These are phyloP conservation scores for Phlebopus sp. DNA, from an alignment of 1,284 basidiomycete genomes.

Conservation along the genomic window DNA sequence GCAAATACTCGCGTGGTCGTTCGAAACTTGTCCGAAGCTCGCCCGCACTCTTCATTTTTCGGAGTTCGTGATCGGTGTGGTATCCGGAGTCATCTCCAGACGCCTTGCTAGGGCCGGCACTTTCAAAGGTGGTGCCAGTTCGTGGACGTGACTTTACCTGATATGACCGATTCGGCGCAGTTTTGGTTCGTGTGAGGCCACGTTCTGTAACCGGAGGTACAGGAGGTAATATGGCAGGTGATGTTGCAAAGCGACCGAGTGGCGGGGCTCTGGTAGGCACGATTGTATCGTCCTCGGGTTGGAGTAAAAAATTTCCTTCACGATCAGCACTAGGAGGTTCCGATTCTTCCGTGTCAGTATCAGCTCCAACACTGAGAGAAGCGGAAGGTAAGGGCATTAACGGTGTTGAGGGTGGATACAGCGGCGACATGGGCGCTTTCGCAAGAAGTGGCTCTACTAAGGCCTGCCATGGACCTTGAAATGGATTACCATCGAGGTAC, in stretches of 20 bases:
- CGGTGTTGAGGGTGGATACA: constrained; percentile 67
- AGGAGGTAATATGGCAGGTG: constrained; percentile 36
- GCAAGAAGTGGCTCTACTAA: constrained; percentile 80
- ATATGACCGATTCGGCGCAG: constrained; percentile 64
- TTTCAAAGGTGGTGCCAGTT: constrained; percentile 19
- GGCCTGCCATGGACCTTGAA: constrained; percentile 87
- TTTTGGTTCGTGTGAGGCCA: constrained; percentile 63
- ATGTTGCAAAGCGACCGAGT: constrained; percentile 48
- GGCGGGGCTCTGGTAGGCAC: constrained; percentile 56
- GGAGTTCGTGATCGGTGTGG: constrained; percentile 57
- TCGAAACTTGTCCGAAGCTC: constrained; percentile 58
- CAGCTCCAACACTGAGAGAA: constrained; percentile 40
- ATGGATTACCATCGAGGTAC: constrained; percentile 90
- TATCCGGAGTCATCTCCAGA: constrained; percentile 39
- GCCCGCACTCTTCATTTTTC: constrained; percentile 86
- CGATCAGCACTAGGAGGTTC: constrained; percentile 42
- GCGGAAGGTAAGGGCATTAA: constrained; percentile 52
- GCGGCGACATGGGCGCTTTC: constrained; percentile 56
- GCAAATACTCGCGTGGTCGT: constrained; percentile 22
- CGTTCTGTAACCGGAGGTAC: constrained; percentile 34
- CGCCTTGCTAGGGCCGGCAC: constrained; percentile 24
- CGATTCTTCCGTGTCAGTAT: constrained; percentile 59
- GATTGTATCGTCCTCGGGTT: constrained; percentile 65
- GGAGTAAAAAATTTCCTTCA: constrained; percentile 25
- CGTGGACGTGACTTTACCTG: constrained; percentile 46